A percentile compares a stretch with the other conserved stretches of the same genome.
Evolutionary conservation across 129 eudicot species (phyloP).

Genomic region (Pulicaria dysenterica): DNA sequence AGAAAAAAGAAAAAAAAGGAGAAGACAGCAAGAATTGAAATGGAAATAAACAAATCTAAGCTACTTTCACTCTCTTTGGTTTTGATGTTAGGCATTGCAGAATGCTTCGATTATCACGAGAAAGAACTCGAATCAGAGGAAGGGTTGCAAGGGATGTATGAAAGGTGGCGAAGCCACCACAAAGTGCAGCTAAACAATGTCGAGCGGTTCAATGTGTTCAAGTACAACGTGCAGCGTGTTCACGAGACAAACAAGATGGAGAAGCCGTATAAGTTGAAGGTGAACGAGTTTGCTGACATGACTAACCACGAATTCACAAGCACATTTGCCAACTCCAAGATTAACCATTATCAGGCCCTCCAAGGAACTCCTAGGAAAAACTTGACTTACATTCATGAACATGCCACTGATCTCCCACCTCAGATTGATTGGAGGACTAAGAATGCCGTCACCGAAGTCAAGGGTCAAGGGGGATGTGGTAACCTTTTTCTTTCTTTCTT

Average conservation of each 20-base stretch:
- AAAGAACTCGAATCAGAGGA: slow-evolving; percentile 61
- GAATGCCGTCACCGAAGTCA: slow-evolving; percentile 55
- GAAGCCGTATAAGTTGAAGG: slow-evolving; percentile 66
- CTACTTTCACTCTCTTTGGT: slow-evolving; percentile 40
- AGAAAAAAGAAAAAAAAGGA: background rate
- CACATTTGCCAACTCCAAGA: slow-evolving; percentile 53
- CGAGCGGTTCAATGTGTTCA: slow-evolving; percentile 65
- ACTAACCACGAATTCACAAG: slow-evolving; percentile 64
- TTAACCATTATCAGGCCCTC: slow-evolving; percentile 35
- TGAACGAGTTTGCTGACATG: slow-evolving; percentile 78
- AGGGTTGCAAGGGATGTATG: slow-evolving; percentile 58
- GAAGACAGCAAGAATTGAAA: background rate
- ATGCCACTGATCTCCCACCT: slow-evolving; percentile 42
- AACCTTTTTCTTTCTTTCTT: slow-evolving; percentile 32
- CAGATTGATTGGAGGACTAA: slow-evolving; percentile 64
- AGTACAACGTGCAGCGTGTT: slow-evolving; percentile 54
- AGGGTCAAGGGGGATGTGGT: slow-evolving; percentile 80
- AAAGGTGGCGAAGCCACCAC: slow-evolving; percentile 79
- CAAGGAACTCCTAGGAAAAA: slow-evolving; percentile 28
- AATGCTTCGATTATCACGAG: slow-evolving; percentile 66
- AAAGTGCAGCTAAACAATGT: slow-evolving; percentile 38
- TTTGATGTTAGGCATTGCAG: slow-evolving; percentile 37
- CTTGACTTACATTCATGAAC: slow-evolving; percentile 39
- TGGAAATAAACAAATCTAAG: slow-evolving; percentile 35
- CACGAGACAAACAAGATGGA: slow-evolving; percentile 65